phyloP scores from a whole-genome alignment of 805 yeast species.

The Hanseniaspora pseudoguilliermondii region DNA sequence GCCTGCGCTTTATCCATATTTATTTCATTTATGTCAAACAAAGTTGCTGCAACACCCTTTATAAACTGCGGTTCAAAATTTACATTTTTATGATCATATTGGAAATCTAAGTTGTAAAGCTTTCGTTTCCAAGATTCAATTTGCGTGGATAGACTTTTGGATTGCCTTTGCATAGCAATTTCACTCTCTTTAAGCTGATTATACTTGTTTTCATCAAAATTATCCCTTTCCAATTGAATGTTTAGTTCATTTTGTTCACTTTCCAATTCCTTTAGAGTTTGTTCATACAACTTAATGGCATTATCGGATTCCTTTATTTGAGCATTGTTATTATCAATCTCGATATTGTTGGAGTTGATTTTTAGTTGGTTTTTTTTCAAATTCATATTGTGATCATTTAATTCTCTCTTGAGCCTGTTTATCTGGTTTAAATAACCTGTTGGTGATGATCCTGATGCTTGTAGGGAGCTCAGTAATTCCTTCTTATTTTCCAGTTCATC shows the following conservation, averaged over 20 bases:
- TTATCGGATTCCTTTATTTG: conserved; percentile 41
- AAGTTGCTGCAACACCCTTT: conserved; percentile 80
- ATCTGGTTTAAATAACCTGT: conserved; percentile 70
- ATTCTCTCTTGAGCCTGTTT: conserved; percentile 43
- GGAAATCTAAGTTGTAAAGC: conserved; percentile 63
- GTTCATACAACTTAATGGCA: conserved; percentile 33
- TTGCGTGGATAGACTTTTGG: conserved; percentile 34
- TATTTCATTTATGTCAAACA: conserved; percentile 50
- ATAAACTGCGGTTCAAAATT: conserved; percentile 51
- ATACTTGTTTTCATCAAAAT: conserved; percentile 41
- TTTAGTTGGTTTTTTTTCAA: conserved; percentile 50
- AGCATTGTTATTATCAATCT: conserved; percentile 34
- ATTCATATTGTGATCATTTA: conserved; percentile 41
- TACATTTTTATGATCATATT: conserved; percentile 51
- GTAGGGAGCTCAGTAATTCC: conserved; percentile 65
- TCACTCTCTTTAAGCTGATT: conserved; percentile 38
- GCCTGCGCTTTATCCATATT: conserved; percentile 61
- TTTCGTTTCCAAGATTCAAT: conserved; percentile 46
- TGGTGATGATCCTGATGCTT: conserved; percentile 79
- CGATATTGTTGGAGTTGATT: conserved; percentile 43
- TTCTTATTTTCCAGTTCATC: conserved; percentile 46
- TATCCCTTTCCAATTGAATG: conserved; percentile 36
- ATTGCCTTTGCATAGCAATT: conserved; percentile 31
- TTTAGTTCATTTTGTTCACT: conserved; percentile 30
- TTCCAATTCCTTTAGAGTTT: conserved; percentile 34